phyloP scores from a whole-genome alignment of 305 asterid species.

The Fraxinus platypoda region DNA sequence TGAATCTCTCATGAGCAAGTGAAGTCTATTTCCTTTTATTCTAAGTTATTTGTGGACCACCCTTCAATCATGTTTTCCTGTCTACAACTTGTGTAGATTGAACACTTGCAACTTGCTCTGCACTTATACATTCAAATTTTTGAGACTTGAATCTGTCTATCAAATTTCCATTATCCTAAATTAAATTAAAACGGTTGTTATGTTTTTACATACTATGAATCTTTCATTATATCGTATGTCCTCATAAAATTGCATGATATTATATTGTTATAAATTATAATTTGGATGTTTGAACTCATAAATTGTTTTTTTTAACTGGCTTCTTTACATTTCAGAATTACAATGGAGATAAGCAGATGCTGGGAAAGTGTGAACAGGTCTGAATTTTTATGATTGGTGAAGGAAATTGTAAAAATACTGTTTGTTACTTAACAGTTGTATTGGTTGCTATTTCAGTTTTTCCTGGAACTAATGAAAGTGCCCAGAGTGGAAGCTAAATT shows the following conservation, averaged over 20 bases:
- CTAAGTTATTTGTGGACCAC: background rate
- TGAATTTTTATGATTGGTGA: slow-evolving; percentile 20
- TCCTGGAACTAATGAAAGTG: slow-evolving; percentile 95
- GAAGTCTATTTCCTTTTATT: background rate
- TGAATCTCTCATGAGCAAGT: background rate
- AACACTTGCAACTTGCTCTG: background rate
- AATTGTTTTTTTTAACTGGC: slow-evolving; percentile 21
- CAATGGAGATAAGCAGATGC: slow-evolving; percentile 86
- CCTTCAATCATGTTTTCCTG: background rate
- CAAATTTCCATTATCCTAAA: background rate
- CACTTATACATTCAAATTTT: background rate
- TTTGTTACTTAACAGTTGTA: slow-evolving; percentile 26
- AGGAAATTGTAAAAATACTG: slow-evolving; percentile 22
- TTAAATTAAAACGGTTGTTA: background rate
- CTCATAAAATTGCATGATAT: background rate
- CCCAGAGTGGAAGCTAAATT: slow-evolving; percentile 98
- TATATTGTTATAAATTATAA: background rate
- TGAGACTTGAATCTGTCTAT: background rate
- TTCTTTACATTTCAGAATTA: slow-evolving; percentile 66
- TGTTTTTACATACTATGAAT: background rate
- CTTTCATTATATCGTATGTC: background rate
- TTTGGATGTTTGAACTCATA: slow-evolving; percentile 14
- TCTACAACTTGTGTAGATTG: background rate
- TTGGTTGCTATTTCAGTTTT: slow-evolving; percentile 62
- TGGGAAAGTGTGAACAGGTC: slow-evolving; percentile 99